phyloP scores from a whole-genome alignment of 2,329 filamentous ascomycete species.

The Colletotrichum agaves region DNA sequence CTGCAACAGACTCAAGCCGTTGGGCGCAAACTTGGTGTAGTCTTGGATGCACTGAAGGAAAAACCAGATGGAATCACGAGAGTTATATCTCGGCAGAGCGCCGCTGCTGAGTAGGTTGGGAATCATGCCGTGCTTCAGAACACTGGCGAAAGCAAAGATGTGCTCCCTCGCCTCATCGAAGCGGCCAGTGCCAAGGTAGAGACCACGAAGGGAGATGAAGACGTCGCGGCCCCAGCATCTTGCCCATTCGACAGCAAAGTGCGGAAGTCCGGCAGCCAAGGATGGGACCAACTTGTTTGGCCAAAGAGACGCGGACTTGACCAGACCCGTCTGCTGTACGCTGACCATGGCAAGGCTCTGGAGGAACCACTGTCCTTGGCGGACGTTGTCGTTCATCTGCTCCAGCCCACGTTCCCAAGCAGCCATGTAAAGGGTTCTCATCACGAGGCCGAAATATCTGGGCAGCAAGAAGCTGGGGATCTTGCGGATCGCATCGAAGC shows the following conservation, averaged over 20 bases:
- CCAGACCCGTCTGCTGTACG: conserved; percentile 87
- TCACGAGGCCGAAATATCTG: conserved; percentile 89
- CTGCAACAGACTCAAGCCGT: conserved; percentile 78
- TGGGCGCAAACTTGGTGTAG: conserved; percentile 83
- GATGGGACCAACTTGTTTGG: conserved; percentile 86
- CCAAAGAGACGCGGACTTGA: conserved; percentile 91
- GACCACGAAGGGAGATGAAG: conserved; percentile 92
- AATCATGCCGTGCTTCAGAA: conserved; percentile 98
- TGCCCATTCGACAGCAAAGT: conserved; percentile 94
- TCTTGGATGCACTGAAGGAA: conserved; percentile 97
- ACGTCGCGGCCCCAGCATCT: conserved; percentile 98
- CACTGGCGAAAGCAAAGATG: conserved; percentile 92
- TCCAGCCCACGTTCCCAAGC: conserved; percentile 82
- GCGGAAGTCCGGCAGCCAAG: conserved; percentile 90
- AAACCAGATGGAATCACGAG: conserved; percentile 97
- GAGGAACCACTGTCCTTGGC: conserved; percentile 86
- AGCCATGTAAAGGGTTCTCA: conserved; percentile 88
- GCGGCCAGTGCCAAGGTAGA: conserved; percentile 91
- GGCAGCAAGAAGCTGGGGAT: conserved; percentile 92
- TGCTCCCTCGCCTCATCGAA: conserved; percentile 92
- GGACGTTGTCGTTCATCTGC: conserved; percentile 81
- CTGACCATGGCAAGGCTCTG: conserved; percentile 92
- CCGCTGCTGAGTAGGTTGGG: conserved; percentile 92
- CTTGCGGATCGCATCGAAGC: conserved; percentile 85
- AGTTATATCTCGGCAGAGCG: conserved; percentile 90